A percentile compares a stretch with the other conserved stretches of the same genome.
Conservation (phyloP, 345 rosid genomes). For the Lepidium aucheri region DNA sequence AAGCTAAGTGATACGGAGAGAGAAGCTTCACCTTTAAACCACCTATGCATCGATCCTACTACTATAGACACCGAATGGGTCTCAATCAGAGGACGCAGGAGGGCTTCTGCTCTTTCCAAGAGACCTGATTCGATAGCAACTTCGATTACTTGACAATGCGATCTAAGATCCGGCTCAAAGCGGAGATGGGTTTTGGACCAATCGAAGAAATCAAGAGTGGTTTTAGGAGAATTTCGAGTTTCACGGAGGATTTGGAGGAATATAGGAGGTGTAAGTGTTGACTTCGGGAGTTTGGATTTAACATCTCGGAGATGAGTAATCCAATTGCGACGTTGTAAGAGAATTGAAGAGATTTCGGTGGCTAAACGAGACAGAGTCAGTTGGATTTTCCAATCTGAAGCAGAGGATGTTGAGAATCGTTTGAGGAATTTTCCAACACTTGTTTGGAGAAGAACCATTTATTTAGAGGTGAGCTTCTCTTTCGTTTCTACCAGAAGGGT, state of each 20-base stretch:
- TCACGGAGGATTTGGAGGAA: conserved; percentile 47
- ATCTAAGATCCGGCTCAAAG: conserved; percentile 48
- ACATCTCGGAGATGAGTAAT: conserved; percentile 32
- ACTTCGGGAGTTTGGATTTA: conserved; percentile 28
- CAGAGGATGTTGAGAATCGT: conserved; percentile 31
- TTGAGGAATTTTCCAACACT: conserved; percentile 4
- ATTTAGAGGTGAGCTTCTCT: not conserved
- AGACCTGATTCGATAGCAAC: conserved; percentile 28
- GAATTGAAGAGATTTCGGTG: conserved; percentile 46
- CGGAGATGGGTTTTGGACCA: conserved; percentile 38
- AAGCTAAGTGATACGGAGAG: conserved; percentile 30
- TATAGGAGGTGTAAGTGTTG: conserved; percentile 38
- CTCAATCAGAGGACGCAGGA: conserved; percentile 36
- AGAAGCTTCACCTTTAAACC: conserved; percentile 37
- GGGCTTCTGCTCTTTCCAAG: conserved; percentile 23
- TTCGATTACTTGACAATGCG: conserved; percentile 39
- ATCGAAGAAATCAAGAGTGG: conserved; percentile 53
- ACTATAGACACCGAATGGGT: conserved; percentile 27
- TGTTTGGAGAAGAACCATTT: conserved; percentile 9
- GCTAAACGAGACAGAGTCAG: conserved; percentile 32
- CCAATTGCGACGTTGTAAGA: conserved; percentile 52
- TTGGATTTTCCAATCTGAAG: conserved; percentile 44
- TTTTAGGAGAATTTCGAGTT: conserved; percentile 35
- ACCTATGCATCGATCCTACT: conserved; percentile 34
- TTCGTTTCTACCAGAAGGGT: not conserved